A percentile compares a stretch with the other conserved stretches of the same genome.
These are phyloP conservation scores for Cinchona pubescens DNA, from an alignment of 257 asterid genomes.

Conservation along the genomic window DNA sequence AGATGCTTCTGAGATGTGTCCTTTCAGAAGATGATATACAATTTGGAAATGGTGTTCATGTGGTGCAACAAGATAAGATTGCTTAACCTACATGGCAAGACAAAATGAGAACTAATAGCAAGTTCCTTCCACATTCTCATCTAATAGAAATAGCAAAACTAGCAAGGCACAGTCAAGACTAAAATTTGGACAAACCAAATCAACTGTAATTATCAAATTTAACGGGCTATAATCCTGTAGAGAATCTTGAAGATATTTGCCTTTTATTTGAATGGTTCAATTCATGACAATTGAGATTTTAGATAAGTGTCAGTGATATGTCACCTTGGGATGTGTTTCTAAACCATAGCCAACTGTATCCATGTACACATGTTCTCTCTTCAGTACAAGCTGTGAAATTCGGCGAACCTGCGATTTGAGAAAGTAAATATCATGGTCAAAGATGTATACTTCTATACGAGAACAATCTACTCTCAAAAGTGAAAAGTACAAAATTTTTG, in stretches of 20 bases:
- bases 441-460: constrained; percentile 16
- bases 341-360: constrained; percentile 75
- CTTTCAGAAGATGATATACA: constrained; percentile 62
- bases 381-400: constrained; percentile 77
- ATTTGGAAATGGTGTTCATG: constrained; percentile 70
- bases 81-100: constrained; percentile 64
- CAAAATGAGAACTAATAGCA: constrained; percentile 13
- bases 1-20: constrained; percentile 59
- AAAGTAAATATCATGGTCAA: not conserved
- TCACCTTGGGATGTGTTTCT: constrained; percentile 71
- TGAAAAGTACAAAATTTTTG: not conserved
- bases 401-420: constrained; percentile 73
- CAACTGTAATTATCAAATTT: not conserved
- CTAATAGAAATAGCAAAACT: not conserved
- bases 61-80: constrained; percentile 65
- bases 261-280: not conserved
- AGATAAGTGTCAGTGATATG: not conserved
- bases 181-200: not conserved
- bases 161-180: not conserved
- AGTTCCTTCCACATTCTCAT: not conserved
- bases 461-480: not conserved
- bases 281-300: not conserved
- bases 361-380: constrained; percentile 74
- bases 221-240: not conserved
- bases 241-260: not conserved